Conservation (phyloP, 176 grass and related monocot genomes). For the Oryza meridionalis region DNA sequence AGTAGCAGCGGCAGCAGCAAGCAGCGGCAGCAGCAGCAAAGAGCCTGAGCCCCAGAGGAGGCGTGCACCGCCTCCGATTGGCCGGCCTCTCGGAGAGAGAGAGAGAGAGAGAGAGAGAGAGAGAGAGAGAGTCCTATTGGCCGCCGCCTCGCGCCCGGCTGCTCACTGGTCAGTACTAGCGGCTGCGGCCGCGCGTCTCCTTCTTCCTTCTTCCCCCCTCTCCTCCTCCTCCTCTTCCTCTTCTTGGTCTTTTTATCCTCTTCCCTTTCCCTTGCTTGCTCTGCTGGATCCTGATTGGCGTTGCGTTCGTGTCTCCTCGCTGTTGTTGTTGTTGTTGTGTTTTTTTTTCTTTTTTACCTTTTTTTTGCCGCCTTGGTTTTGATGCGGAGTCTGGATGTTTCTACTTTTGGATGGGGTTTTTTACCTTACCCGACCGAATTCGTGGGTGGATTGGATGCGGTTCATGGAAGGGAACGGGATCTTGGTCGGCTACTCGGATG, state of each 20-base stretch:
- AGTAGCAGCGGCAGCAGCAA: neutral
- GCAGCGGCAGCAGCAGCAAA: neutral
- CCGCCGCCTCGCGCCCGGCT: constrained; percentile 27
- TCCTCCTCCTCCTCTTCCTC: neutral
- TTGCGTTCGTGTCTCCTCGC: no score
- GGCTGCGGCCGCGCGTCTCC: neutral
- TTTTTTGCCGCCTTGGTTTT: constrained; percentile 33
- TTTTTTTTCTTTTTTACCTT: neutral
- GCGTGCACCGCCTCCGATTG: constrained; percentile 36
- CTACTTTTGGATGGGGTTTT: constrained; percentile 24
- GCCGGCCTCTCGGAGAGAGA: neutral
- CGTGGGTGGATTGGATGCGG: neutral
- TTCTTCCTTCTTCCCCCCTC: neutral
- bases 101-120: neutral
- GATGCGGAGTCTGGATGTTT: constrained; percentile 36
- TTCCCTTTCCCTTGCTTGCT: neutral
- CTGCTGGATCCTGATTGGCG: constrained; percentile 37
- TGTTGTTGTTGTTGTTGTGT: neutral
- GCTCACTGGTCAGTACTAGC: constrained; percentile 39
- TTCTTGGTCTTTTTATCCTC: constrained; percentile 1
- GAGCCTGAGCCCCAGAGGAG: neutral
- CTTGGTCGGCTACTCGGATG: constrained; percentile 1
- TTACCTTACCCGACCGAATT: constrained; percentile 35
- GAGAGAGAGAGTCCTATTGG: constrained; percentile 42
- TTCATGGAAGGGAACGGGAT: neutral